Percentiles rank a stretch among this genome's conserved stretches.
Conservation (phyloP, 495 filamentous ascomycete genomes). For the Pseudevernia furfuracea region DNA sequence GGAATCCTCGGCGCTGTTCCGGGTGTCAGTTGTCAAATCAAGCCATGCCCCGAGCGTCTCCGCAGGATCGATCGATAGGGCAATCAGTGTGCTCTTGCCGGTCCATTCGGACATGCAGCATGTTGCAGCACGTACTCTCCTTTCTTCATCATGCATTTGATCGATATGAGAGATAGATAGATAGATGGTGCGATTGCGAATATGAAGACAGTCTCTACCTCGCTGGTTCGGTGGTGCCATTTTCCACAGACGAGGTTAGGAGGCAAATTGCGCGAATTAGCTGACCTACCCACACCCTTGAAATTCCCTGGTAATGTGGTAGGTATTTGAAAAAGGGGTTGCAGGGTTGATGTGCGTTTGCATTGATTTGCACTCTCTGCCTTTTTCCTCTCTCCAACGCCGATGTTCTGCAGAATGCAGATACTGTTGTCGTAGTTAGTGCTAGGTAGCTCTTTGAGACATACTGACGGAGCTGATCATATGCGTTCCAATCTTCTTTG, state of each 20-base stretch:
- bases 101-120: neutral
- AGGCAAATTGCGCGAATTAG: neutral
- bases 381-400: neutral
- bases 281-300: too few relatives aligned
- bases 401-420: too few relatives aligned
- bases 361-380: neutral
- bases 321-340: neutral
- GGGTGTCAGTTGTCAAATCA: neutral
- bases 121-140: neutral
- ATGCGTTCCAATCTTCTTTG: neutral
- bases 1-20: neutral
- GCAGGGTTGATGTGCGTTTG: neutral
- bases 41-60: neutral
- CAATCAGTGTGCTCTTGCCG: neutral
- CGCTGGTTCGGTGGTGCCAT: neutral
- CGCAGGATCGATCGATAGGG: neutral
- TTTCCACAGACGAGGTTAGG: neutral
- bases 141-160: neutral
- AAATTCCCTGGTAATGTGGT: neutral
- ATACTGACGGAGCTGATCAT: too few relatives aligned
- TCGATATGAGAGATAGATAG: too few relatives aligned
- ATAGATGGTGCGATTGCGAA: conserved; percentile 3
- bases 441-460: too few relatives aligned
- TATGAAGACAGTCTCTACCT: conserved; percentile 3
- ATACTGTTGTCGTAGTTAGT: too few relatives aligned